Percentiles rank a stretch among this genome's conserved stretches.
These are phyloP conservation scores for Pythium folliculosum DNA, from an alignment of 352 stramenopile genomes.

Conservation along the genomic window DNA sequence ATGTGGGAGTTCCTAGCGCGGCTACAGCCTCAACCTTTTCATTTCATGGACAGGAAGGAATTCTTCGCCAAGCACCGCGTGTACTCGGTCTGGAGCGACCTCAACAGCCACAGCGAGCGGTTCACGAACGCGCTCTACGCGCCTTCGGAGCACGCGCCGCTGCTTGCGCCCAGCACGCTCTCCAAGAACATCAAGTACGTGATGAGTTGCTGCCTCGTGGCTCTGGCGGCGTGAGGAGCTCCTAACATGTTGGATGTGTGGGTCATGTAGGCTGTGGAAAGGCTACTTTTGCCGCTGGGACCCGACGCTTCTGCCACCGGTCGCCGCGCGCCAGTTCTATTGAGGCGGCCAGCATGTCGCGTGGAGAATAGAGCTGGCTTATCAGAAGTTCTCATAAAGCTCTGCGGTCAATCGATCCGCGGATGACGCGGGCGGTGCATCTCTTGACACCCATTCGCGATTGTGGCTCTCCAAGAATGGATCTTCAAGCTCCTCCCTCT, in stretches of 20 bases:
- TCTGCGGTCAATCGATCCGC: background rate
- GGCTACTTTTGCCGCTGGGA: conserved; percentile 87
- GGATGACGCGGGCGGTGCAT: background rate
- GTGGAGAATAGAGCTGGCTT: background rate
- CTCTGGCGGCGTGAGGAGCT: background rate
- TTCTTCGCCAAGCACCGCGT: conserved; percentile 76
- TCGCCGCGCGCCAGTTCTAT: conserved; percentile 73
- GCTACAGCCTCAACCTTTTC: background rate
- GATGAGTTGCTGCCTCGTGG: background rate
- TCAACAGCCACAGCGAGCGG: conserved; percentile 68
- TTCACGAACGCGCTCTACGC: conserved; percentile 75
- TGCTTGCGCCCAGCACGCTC: conserved; percentile 72
- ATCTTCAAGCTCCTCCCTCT: background rate
- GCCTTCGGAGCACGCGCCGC: conserved; percentile 37
- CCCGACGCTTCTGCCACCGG: conserved; percentile 70
- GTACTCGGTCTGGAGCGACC: conserved; percentile 80
- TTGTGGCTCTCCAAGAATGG: no score
- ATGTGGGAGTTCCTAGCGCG: background rate
- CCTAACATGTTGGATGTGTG: background rate
- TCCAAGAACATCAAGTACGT: conserved; percentile 90
- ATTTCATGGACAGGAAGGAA: conserved; percentile 49
- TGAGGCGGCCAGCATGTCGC: conserved; percentile 22
- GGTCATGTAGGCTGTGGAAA: conserved; percentile 74
- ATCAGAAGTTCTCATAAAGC: background rate
- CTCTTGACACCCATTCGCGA: conserved; percentile 3